Evolutionary conservation across 768 basidiomycete species (phyloP).

Genomic region (Calocera viscosa): DNA sequence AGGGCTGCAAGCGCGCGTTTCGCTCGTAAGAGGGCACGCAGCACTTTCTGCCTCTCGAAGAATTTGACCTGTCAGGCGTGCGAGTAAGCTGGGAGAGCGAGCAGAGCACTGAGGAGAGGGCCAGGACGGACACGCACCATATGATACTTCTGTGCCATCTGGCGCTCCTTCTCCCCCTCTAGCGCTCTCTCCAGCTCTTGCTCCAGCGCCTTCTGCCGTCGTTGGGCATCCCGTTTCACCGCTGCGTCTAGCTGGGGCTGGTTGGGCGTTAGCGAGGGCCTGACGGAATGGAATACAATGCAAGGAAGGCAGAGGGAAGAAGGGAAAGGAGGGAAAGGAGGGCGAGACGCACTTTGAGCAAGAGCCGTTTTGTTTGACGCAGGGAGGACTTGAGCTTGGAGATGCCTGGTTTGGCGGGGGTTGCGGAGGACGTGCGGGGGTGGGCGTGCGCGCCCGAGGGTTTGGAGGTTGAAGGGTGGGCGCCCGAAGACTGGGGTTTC

Average conservation of each 20-base stretch:
- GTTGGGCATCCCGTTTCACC: slow-evolving; percentile 67
- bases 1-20: slow-evolving; percentile 40
- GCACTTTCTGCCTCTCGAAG: slow-evolving; percentile 83
- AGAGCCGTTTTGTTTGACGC: slow-evolving; percentile 66
- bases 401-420: neutral
- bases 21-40: slow-evolving; percentile 60
- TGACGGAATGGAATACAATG: neutral
- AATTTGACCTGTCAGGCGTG: slow-evolving; percentile 50
- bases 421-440: neutral
- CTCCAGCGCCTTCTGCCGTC: slow-evolving; percentile 62
- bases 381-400: slow-evolving; percentile 69
- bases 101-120: neutral
- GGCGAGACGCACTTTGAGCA: slow-evolving; percentile 51
- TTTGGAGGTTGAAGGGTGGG: slow-evolving; percentile 9
- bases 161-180: slow-evolving; percentile 50
- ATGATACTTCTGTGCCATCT: slow-evolving; percentile 68
- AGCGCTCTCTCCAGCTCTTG: slow-evolving; percentile 57
- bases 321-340: no score
- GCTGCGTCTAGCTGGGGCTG: slow-evolving; percentile 77
- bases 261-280: no score
- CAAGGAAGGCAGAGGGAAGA: no score
- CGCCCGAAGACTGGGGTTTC: neutral
- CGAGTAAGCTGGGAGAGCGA: neutral
- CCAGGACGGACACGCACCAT: slow-evolving; percentile 31
- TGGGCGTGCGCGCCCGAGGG: neutral